A percentile compares a stretch with the other conserved stretches of the same genome.
Conservation (phyloP, 495 filamentous ascomycete genomes). For the Wilcoxina mikolae region DNA sequence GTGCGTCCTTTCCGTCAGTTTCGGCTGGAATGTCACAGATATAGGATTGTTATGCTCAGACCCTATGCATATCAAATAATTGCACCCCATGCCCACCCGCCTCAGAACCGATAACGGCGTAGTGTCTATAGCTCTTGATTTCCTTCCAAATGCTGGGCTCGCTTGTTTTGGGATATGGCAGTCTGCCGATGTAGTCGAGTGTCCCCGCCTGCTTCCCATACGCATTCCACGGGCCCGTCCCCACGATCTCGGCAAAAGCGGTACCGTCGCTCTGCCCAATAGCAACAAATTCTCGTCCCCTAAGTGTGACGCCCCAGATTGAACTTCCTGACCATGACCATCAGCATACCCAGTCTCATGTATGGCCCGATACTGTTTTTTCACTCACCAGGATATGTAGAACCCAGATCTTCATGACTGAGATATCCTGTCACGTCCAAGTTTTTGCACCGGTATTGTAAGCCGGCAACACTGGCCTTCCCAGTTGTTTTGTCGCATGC, state of each 20-base stretch:
- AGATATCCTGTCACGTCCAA: constrained; percentile 17
- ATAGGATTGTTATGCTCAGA: too few relatives aligned
- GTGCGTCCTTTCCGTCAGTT: background rate
- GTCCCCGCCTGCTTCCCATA: constrained; percentile 32
- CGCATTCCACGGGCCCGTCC: constrained; percentile 18
- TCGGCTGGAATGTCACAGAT: too few relatives aligned
- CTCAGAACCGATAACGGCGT: constrained; percentile 39
- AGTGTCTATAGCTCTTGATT: constrained; percentile 35
- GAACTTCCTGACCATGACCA: constrained; percentile 11
- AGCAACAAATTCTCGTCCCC: constrained; percentile 43
- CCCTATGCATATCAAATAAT: constrained; percentile 36
- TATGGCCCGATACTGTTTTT: constrained; percentile 5
- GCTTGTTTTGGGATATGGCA: constrained; percentile 35
- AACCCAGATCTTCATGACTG: constrained; percentile 14
- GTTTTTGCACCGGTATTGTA: constrained; percentile 11
- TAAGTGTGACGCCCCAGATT: constrained; percentile 34
- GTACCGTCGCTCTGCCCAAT: constrained; percentile 42
- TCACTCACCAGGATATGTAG: constrained; percentile 1
- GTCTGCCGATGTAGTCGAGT: constrained; percentile 40
- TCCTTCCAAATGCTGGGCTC: constrained; percentile 35
- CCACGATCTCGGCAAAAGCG: constrained; percentile 41
- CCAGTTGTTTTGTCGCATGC: constrained; percentile 7
- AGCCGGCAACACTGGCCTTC: constrained; percentile 1
- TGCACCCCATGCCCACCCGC: constrained; percentile 37
- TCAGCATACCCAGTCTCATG: background rate